A percentile compares a stretch with the other conserved stretches of the same genome.
Evolutionary conservation across 2,329 filamentous ascomycete species (phyloP).

Genomic region (Penicillium janthinellum): DNA sequence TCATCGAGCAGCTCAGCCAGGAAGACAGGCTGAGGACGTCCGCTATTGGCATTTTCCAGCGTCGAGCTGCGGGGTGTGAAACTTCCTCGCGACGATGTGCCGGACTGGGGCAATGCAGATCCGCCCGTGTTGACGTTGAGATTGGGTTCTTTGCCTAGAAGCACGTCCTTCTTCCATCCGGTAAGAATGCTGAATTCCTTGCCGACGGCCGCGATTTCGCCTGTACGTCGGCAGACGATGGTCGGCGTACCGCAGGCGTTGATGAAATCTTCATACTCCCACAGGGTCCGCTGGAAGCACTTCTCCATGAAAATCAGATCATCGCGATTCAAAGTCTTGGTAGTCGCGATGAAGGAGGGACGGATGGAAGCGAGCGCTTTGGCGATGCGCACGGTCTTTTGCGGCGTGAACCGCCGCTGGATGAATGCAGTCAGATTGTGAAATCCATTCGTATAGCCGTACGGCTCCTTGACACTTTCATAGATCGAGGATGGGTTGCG

Average conservation of each 20-base stretch:
- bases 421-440: constrained; percentile 83
- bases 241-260: constrained; percentile 86
- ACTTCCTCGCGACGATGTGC: constrained; percentile 49
- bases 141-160: constrained; percentile 85
- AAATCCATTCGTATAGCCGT: constrained; percentile 86
- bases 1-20: constrained; percentile 91
- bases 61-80: constrained; percentile 51
- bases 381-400: constrained; percentile 79
- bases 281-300: constrained; percentile 88
- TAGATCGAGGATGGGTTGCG: constrained; percentile 84
- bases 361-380: constrained; percentile 86
- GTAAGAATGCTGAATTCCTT: constrained; percentile 97
- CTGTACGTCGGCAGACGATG: constrained; percentile 86
- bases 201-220: constrained; percentile 91
- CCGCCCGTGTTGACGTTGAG: constrained; percentile 78
- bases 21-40: constrained; percentile 75
- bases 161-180: constrained; percentile 87
- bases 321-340: constrained; percentile 80
- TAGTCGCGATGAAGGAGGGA: constrained; percentile 90
- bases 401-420: constrained; percentile 73
- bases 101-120: constrained; percentile 36
- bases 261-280: constrained; percentile 92
- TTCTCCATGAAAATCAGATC: constrained; percentile 98
- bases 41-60: constrained; percentile 43
- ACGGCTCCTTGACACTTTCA: constrained; percentile 84